Evolutionary conservation across 495 filamentous ascomycete species (phyloP), one percentile per base, ranked within the genome.

Genomic region (Margaritispora aquatica): DNA sequence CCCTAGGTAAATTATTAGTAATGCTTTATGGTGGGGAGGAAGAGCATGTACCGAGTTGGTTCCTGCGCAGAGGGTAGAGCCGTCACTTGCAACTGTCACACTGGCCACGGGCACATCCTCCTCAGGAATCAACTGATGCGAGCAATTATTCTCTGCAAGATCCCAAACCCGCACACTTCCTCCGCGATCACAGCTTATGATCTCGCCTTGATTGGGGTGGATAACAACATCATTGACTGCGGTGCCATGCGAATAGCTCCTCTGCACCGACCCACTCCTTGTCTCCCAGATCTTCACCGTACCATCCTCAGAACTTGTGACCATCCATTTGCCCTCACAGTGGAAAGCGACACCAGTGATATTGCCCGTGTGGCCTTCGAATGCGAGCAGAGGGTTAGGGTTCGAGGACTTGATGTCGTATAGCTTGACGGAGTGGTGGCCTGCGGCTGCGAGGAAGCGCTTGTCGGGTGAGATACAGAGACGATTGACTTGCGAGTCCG

Each of bases 211-310:
- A 67, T 98, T 97, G 1, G 94, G 94, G 72, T 98, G 94, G 56
- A 98, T 98, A 10, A 97, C 94, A 8, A 93, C 89, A 72, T 98
- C 94, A 69, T 96, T 98, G 44, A 95, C 94, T 0, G 95, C 80
- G 22, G 81, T 84, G 23, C 86, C 87, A 66, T 98, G 94, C 56
- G 79, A 83, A 69, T 98, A 98, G 73, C 93, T 96, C 20, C 94
- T 84, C 70, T 97, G 94, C 44, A 97, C 82, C 47, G 79, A 87
- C 21, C 90, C 95, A 5, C 80, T 88, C 23, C 95, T 81, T 7
- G 93, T 97, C 70, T 98, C 95, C 94, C 94, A 98, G 48, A 98
- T 96, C 78, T 97, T 97, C 62, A 98, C 93, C 8, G 92, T 96
- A 51, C 92, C 89, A 66, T 98, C 94, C 70, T 98, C 94, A 36